Evolutionary conservation across 768 basidiomycete species (phyloP), one percentile per base, ranked within the genome.

Genomic region (Naganishia kalamii): DNA sequence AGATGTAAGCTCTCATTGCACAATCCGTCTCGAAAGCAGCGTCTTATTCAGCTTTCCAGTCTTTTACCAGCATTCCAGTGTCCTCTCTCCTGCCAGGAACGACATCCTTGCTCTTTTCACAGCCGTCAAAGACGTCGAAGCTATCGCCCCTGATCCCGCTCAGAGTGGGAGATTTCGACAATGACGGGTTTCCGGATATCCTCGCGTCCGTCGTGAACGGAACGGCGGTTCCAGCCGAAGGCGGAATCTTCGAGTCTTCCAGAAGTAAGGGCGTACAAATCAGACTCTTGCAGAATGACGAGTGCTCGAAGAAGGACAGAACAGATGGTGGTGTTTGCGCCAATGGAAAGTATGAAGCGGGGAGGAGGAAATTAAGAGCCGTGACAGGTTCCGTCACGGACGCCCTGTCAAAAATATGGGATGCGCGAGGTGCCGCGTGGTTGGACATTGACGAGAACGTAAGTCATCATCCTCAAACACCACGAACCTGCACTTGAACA

Each of bases 361-460:
- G 84, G 10, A 82, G 83, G 64, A 80, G 91, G 65, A 86, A 88
- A 6, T 93, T 88, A 81, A 75, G 70, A 60, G 76, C 81, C n/a
- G 79, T 85, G 13, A 72, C 71, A 60, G 72, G 71, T 19, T 83
- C 82, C 37, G 79, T 88, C 4, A 84, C 83, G 15, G 85, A 87
- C 32, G 79, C 82, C 5, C 76, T 98, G 60, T 81, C 84, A 23
- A 77, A 77, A 8, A 81, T 97, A 19, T 85, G 83, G 69, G 96
- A 98, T 76, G 94, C 89, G 0, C 81, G 87, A 44, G 83, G 86
- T 12, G 85, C 86, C 4, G 82, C 87, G 2, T 92, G 93, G 77
- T 71, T 98, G 65, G 96, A 99, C 77, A 81, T 97, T 75, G 94
- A 97, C 71, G 96, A 97, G 77, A 93, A 99, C 77, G 92, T 92